Evolutionary conservation across 1,284 basidiomycete species (phyloP).

Genomic region (Apiotrichum gracile): DNA sequence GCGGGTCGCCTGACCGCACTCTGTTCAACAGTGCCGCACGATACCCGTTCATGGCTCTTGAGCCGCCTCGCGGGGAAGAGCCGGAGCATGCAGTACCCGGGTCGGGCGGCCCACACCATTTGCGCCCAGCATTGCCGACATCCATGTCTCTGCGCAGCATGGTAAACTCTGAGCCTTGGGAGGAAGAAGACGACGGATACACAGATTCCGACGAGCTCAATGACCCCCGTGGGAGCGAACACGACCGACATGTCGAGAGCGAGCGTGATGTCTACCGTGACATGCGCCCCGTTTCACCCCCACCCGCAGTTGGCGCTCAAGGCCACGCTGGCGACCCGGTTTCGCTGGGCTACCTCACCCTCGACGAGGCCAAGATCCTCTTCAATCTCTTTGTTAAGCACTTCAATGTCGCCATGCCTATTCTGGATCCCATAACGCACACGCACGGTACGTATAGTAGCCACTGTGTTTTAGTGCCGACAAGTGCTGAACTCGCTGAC

Average conservation of each 20-base stretch:
- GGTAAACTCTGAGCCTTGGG: conserved; percentile 18
- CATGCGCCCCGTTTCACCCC: too few species aligned
- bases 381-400: conserved; percentile 29
- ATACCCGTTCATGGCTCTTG: conserved; percentile 17
- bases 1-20: conserved; percentile 8
- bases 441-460: conserved; percentile 21
- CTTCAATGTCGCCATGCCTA: conserved; percentile 24
- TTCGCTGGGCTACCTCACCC: conserved; percentile 21
- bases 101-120: neutral
- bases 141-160: conserved; percentile 19
- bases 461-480: too few species aligned
- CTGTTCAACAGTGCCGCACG: conserved; percentile 9
- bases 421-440: conserved; percentile 27
- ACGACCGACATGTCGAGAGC: neutral
- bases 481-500: neutral
- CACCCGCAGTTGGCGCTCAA: conserved; percentile 1
- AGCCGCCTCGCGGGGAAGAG: neutral
- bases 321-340: conserved; percentile 23
- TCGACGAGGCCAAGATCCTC: conserved; percentile 25
- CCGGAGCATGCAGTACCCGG: neutral
- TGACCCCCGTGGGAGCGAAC: neutral
- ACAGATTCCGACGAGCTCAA: conserved; percentile 3
- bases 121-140: conserved; percentile 2
- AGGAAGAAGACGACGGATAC: conserved; percentile 17
- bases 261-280: neutral